These are phyloP conservation scores for Batrachochytrium dendrobatidis DNA, from an alignment of 371 early-diverging fungal species.

Conservation along the genomic window DNA sequence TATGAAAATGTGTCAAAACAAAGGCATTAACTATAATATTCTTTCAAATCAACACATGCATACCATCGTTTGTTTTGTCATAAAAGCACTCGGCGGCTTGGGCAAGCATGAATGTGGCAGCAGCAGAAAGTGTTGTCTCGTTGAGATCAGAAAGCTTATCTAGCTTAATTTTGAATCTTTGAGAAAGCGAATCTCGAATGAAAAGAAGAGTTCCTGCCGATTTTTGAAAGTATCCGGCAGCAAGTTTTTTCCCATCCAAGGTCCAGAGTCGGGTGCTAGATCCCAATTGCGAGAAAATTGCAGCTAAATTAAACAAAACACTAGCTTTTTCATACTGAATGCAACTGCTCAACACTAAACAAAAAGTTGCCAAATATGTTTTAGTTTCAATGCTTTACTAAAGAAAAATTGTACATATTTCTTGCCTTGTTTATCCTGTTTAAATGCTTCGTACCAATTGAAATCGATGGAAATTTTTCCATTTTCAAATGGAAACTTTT, in stretches of 20 bases:
- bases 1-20: neutral
- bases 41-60: neutral
- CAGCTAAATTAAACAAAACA: constrained; percentile 42
- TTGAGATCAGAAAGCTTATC: constrained; percentile 32
- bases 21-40: neutral
- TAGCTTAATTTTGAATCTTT: constrained; percentile 33
- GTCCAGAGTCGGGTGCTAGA: constrained; percentile 28
- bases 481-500: constrained; percentile 42
- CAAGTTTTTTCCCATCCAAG: constrained; percentile 35
- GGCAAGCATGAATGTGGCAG: constrained; percentile 35
- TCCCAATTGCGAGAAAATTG: constrained; percentile 38
- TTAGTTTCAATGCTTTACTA: neutral
- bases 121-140: constrained; percentile 34
- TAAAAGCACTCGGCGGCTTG: constrained; percentile 47
- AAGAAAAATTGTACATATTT: neutral
- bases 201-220: constrained; percentile 37
- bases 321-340: constrained; percentile 52
- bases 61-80: constrained; percentile 41
- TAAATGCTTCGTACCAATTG: constrained; percentile 41
- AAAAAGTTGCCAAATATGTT: neutral
- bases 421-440: constrained; percentile 25
- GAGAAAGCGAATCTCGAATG: constrained; percentile 33
- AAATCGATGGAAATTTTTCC: constrained; percentile 32
- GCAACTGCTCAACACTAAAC: constrained; percentile 31
- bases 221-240: constrained; percentile 40